A percentile compares a stretch with the other conserved stretches of the same genome.
Conservation (phyloP, 331 rosid species). For the Quercus phellos region DNA sequence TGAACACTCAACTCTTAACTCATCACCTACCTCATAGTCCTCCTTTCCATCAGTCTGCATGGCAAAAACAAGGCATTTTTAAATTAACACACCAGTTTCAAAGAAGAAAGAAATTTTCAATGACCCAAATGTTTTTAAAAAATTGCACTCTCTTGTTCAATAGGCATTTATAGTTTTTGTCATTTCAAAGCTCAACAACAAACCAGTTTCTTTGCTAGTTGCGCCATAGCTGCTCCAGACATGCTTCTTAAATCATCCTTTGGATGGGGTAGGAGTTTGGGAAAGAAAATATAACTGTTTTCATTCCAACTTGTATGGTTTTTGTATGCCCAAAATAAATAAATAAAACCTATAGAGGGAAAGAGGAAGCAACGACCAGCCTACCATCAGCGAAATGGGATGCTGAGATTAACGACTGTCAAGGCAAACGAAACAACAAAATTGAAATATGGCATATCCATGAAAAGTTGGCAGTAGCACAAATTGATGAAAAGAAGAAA, state of each 20-base stretch:
- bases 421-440: not conserved
- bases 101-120: not conserved
- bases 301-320: not conserved
- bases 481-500: not conserved
- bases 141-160: not conserved
- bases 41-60: conserved; percentile 46
- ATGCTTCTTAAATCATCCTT: not conserved
- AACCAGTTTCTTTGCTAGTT: not conserved
- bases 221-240: not conserved
- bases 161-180: not conserved
- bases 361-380: not conserved
- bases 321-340: not conserved
- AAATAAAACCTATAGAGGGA: not conserved
- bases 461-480: not conserved
- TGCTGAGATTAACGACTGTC: not conserved
- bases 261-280: not conserved
- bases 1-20: conserved; percentile 58
- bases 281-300: not conserved
- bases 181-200: not conserved
- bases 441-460: not conserved
- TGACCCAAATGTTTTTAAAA: not conserved
- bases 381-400: not conserved
- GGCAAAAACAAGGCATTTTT: conserved; percentile 9
- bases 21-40: conserved; percentile 50
- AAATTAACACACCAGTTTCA: not conserved